Percentiles rank a stretch among this genome's conserved stretches.
phyloP scores from a whole-genome alignment of 345 rosid genomes.

The Combretum micranthum region DNA sequence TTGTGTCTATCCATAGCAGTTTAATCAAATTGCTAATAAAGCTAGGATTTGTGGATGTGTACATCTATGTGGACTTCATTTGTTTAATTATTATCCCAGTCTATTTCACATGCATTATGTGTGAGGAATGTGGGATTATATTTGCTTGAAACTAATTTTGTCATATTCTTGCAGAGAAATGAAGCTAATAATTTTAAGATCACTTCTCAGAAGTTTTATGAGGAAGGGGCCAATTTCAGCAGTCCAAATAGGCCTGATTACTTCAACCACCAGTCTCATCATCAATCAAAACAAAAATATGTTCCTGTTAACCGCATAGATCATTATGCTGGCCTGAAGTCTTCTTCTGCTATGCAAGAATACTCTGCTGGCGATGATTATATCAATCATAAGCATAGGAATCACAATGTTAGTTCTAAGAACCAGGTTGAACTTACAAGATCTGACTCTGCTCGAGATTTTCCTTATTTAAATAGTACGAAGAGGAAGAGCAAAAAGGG shows the following conservation, averaged over 20 bases:
- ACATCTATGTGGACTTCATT: too few species aligned
- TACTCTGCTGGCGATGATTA: constrained; percentile 35
- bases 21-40: too few species aligned
- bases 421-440: constrained; percentile 35
- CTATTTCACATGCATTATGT: too few species aligned
- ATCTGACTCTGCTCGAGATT: constrained; percentile 28
- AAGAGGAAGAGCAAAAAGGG: constrained; percentile 22
- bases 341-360: constrained; percentile 30
- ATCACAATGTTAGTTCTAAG: constrained; percentile 32
- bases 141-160: constrained; percentile 5
- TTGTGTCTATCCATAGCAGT: too few species aligned
- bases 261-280: constrained; percentile 29
- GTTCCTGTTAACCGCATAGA: constrained; percentile 25
- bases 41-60: too few species aligned
- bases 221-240: constrained; percentile 30
- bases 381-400: constrained; percentile 23
- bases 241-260: constrained; percentile 32
- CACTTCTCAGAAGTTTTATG: constrained; percentile 29
- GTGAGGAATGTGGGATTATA: neutral
- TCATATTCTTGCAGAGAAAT: constrained; percentile 34
- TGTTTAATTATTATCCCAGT: too few species aligned
- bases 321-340: constrained; percentile 27
- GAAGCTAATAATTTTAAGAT: constrained; percentile 35
- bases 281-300: constrained; percentile 33
- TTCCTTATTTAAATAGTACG: constrained; percentile 23